phyloP scores from a whole-genome alignment of 176 grass and related monocot species.

The Tillandsia leiboldiana region DNA sequence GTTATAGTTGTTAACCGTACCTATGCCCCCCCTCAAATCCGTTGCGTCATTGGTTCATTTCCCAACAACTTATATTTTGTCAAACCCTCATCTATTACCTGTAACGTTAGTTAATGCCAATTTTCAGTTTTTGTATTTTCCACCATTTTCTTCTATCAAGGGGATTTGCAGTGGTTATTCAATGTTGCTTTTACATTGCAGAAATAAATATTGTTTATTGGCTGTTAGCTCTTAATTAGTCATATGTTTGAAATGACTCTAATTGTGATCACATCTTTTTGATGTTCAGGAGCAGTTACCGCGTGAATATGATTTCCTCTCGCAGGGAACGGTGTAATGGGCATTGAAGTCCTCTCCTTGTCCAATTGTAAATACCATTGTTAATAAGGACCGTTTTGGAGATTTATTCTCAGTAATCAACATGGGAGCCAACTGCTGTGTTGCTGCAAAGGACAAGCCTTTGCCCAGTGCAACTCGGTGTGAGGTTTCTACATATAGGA shows the following conservation, averaged over 20 bases:
- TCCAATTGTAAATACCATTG: not conserved
- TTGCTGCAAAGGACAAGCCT: slow-evolving; percentile 51
- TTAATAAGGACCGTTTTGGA: not conserved
- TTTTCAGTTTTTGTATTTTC: too few relatives aligned
- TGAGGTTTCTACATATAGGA: slow-evolving; percentile 62
- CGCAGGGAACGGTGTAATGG: not conserved
- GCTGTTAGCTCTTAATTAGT: not conserved
- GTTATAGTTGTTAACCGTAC: too few relatives aligned
- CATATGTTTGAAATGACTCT: not conserved
- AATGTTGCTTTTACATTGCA: too few relatives aligned
- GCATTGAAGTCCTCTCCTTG: not conserved
- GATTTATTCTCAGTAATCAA: slow-evolving; percentile 10
- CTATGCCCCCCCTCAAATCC: too few relatives aligned
- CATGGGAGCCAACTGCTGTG: slow-evolving; percentile 88
- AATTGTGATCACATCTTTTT: not conserved
- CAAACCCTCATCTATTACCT: too few relatives aligned
- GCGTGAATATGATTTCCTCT: not conserved
- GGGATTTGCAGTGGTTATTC: too few relatives aligned
- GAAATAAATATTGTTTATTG: not conserved
- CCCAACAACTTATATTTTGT: too few relatives aligned
- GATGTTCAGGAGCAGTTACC: not conserved
- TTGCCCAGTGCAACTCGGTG: slow-evolving; percentile 34
- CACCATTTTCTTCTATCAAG: too few relatives aligned
- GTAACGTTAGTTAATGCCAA: too few relatives aligned
- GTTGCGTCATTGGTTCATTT: too few relatives aligned